Base-by-base conservation (phyloP, 1,284 basidiomycete genomes). In the Trichosporon sp. region DNA sequence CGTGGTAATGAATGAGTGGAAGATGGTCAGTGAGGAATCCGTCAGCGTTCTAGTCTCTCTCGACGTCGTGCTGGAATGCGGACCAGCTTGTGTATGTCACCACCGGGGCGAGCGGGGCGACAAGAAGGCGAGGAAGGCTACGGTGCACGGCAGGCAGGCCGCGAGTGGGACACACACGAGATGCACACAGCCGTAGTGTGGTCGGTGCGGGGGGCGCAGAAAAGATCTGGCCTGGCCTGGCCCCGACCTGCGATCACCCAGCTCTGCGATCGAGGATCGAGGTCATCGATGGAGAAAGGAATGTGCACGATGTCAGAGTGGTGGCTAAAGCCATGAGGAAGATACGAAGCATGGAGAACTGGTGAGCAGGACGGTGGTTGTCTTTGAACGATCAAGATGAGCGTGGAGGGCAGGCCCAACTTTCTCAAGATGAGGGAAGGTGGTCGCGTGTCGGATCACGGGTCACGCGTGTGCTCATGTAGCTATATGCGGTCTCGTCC, bases 11-110 rank as follows among this genome's bases (percentile, higher is more conserved):
- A 19, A 35, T 35, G 32, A 56, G 38, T 35, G 66, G 1, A 51
- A 26, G n/a, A n/a, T 68, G 72, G 2, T 67, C 67, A 63, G 59
- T 37, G 5, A 1, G 2, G 5, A 16, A 10, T 63, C 32, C 12
- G 59, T 16, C 19, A 37, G 32, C 59, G 16, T 37, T n/a, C 37
- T 66, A 67, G n/a, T 10, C n/a, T 26, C 19, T 54, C 19, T 54
- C 19, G 19, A 26, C 8, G 51, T 54, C 51, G 51, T 21, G 51
- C 51, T 19, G 51, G 19, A 54, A 16, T 7, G 51, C 1, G 21
- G 14, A 0, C 19, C n/a, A 7, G 51, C 19, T 54, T 54, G 19
- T 54, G 51, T 54, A 16, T 19, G 16, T 54, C 4, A 5, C 19
- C 51, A 6, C 19, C 51, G 51, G 51, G 8, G 51, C 19, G 21